Percentiles rank a stretch among this genome's conserved stretches.
Conservation (phyloP, 148 eudicot species). For the Nepenthes gracilis region DNA sequence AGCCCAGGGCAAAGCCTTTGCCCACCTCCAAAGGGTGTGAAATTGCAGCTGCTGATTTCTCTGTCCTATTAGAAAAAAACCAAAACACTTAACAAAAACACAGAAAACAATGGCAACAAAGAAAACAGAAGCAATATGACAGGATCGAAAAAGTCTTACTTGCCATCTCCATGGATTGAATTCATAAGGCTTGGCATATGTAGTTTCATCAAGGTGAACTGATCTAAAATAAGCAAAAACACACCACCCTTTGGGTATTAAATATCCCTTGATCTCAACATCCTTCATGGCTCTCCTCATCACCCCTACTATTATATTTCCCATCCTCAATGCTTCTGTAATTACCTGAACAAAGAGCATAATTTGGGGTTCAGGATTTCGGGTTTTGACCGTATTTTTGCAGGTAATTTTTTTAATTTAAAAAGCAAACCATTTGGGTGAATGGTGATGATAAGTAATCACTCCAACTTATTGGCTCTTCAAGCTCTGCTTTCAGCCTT, state of each 20-base stretch:
- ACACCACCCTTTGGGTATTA: conserved; percentile 89
- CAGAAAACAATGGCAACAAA: background rate
- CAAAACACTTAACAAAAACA: background rate
- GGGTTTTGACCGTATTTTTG: too few relatives aligned
- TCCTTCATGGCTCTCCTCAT: conserved; percentile 85
- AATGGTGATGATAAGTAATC: conserved; percentile 71
- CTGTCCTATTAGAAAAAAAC: conserved; percentile 25
- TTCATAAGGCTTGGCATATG: conserved; percentile 43
- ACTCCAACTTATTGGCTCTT: conserved; percentile 53
- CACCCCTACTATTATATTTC: conserved; percentile 70
- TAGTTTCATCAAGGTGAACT: conserved; percentile 57
- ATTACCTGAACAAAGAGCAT: conserved; percentile 37
- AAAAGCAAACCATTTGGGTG: conserved; percentile 36
- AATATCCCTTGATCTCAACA: conserved; percentile 68
- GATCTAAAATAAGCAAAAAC: conserved; percentile 73
- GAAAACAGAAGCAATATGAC: background rate
- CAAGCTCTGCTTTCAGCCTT: conserved; percentile 35
- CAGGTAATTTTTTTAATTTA: too few relatives aligned
- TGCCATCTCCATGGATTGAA: conserved; percentile 98
- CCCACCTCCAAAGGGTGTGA: conserved; percentile 98
- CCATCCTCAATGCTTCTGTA: conserved; percentile 75
- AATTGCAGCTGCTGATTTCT: conserved; percentile 42
- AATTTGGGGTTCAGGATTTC: background rate
- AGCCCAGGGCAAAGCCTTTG: conserved; percentile 89
- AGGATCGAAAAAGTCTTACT: conserved; percentile 28